Evolutionary conservation across 192 early-diverging fungal species (phyloP), one percentile per base, ranked within the genome.

Genomic region (Chytriomyces hyalinus): DNA sequence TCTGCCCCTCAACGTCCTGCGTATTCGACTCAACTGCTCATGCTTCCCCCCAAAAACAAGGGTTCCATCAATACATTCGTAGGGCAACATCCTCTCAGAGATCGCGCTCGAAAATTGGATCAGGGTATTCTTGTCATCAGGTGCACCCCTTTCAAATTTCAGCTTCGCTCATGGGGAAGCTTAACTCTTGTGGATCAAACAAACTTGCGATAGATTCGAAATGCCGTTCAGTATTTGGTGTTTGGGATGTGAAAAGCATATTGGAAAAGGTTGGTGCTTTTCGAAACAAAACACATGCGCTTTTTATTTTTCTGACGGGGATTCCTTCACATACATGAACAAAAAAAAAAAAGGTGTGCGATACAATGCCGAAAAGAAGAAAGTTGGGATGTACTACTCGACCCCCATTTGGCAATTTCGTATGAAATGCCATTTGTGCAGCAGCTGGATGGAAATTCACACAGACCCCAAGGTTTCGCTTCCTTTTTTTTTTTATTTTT

Each of bases 351-450:
- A 15, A 90, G 93, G 96, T n/a, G 91, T 94, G 20, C 88, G 96
- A 49, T 97, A 94, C 77, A 98, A 98, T 87, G 95, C 96, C 4
- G 94, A 98, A 79, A 98, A 98, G 85, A 95, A 94, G 80, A 93
- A 94, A 73, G 84, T 94, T 43, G 96, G 94, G 11, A 94, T 88
- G 44, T 98, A 97, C 78, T 91, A 90, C 78, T 88, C 90, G 22
- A 96, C 94, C 13, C 89, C 95, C 2, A 96, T 97, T 45, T 92
- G 85, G 80, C 90, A 89, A 61, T 97, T 98, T 82, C 88, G 94
- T 5, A 96, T 97, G 93, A 96, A 96, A 80, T 98, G 96, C 79
- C 94, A 94, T 74, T 81, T 95, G 45, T 98, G 96, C 75, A 76
- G 80, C 66, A 86, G 89, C 66, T 94, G 91, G 91, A 92, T 98